phyloP scores from a whole-genome alignment of 768 basidiomycete genomes.

The Suillus cothurnatus region DNA sequence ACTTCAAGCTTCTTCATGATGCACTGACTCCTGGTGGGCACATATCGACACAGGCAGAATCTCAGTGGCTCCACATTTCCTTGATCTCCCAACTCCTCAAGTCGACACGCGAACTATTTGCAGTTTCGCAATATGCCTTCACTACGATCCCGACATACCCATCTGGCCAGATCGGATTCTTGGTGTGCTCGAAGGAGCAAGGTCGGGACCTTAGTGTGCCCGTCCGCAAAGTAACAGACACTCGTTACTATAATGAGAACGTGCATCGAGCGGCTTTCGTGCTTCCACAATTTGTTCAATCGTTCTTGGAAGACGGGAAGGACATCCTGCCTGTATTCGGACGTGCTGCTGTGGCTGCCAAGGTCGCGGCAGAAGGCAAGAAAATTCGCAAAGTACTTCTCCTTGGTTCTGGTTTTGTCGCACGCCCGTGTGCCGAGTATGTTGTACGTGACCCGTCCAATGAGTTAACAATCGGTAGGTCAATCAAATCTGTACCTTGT shows the following conservation, averaged over 20 bases:
- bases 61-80: conserved; percentile 89
- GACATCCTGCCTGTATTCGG: conserved; percentile 79
- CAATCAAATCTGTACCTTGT: neutral
- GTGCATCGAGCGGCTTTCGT: conserved; percentile 85
- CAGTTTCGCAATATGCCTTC: conserved; percentile 85
- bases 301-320: conserved; percentile 70
- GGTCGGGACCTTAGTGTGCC: conserved; percentile 73
- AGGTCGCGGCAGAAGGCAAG: conserved; percentile 48
- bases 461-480: conserved; percentile 79
- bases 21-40: conserved; percentile 88
- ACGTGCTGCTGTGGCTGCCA: conserved; percentile 50
- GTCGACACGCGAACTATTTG: conserved; percentile 75
- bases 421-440: conserved; percentile 95
- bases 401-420: conserved; percentile 94
- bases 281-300: conserved; percentile 90
- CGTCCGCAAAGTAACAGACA: conserved; percentile 66
- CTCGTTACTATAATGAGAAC: conserved; percentile 82
- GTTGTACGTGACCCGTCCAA: conserved; percentile 81
- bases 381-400: conserved; percentile 71
- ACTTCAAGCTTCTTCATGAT: conserved; percentile 93
- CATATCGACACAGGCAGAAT: conserved; percentile 96
- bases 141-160: conserved; percentile 99
- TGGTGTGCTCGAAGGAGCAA: conserved; percentile 81
- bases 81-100: conserved; percentile 78
- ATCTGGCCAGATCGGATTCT: conserved; percentile 96